These are phyloP conservation scores for Penicillium roqueforti DNA, from an alignment of 495 filamentous ascomycete species.

Conservation along the genomic window DNA sequence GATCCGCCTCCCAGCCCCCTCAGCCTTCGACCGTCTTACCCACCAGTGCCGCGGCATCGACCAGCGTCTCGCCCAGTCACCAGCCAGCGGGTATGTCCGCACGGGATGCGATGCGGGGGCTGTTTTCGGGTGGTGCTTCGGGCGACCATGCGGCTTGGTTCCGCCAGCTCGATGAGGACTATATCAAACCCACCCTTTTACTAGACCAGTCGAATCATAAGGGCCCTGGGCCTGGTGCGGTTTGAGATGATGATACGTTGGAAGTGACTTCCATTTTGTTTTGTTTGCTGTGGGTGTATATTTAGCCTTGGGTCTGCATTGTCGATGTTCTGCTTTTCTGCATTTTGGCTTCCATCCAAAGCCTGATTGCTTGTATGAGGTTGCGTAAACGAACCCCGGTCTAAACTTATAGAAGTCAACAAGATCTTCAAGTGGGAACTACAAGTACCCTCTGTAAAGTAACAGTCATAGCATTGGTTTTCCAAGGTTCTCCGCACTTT, in stretches of 20 bases:
- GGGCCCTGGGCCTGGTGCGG: conserved; percentile 39
- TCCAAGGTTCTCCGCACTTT: not conserved
- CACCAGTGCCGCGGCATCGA: conserved; percentile 12
- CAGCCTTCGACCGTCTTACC: conserved; percentile 17
- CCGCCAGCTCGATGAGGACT: conserved; percentile 89
- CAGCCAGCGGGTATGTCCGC: conserved; percentile 41
- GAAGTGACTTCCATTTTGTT: conserved; percentile 7
- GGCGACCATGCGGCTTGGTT: conserved; percentile 93
- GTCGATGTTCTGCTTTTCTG: not conserved
- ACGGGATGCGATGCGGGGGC: conserved; percentile 65
- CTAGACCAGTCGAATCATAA: conserved; percentile 65
- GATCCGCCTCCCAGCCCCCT: conserved; percentile 51
- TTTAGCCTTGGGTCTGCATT: conserved; percentile 26
- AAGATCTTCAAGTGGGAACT: not conserved
- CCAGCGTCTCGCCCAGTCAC: conserved; percentile 30
- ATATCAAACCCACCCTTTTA: conserved; percentile 89
- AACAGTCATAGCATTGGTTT: not conserved
- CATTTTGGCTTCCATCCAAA: conserved; percentile 5
- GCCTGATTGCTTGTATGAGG: not conserved
- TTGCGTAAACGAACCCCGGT: not conserved
- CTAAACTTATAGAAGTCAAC: not conserved
- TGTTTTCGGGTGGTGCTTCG: conserved; percentile 64
- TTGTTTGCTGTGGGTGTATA: conserved; percentile 23
- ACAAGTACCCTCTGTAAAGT: not conserved
- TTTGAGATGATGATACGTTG: conserved; percentile 30